Conservation (phyloP, 1,284 basidiomycete species). For the Ustilago shanxiensis region DNA sequence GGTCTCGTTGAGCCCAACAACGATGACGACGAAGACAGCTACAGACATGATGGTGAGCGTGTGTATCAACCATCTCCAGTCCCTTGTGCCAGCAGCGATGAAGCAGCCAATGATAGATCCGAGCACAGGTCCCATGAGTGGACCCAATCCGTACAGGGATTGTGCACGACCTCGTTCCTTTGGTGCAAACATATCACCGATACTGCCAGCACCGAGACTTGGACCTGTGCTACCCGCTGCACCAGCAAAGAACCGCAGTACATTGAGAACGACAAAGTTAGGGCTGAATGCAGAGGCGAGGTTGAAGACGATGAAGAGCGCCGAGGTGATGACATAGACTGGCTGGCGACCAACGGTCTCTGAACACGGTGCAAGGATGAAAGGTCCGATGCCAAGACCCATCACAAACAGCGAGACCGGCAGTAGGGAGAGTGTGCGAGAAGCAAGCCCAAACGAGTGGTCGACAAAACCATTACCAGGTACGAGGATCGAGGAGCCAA, state of each 20-base stretch:
- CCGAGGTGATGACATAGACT: constrained; percentile 68
- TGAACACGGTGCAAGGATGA: constrained; percentile 72
- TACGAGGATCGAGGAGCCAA: constrained; percentile 63
- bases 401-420: constrained; percentile 61
- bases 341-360: constrained; percentile 72
- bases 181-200: constrained; percentile 65
- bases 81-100: constrained; percentile 35
- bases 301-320: constrained; percentile 69
- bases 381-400: constrained; percentile 70
- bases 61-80: constrained; percentile 61
- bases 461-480: constrained; percentile 54
- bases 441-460: constrained; percentile 34
- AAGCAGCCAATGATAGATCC: constrained; percentile 60
- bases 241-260: constrained; percentile 60
- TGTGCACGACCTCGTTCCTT: constrained; percentile 54
- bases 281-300: constrained; percentile 63
- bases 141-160: constrained; percentile 58
- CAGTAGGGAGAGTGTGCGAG: constrained; percentile 48
- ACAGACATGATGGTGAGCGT: constrained; percentile 52
- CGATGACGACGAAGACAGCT: constrained; percentile 26
- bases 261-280: constrained; percentile 64
- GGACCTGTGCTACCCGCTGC: constrained; percentile 59
- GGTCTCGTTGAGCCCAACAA: constrained; percentile 54
- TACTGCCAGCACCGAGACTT: constrained; percentile 59
- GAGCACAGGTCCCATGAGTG: constrained; percentile 61